Evolutionary conservation across 2,329 filamentous ascomycete genomes (phyloP).

Genomic region (Monosporascus cannonballus): DNA sequence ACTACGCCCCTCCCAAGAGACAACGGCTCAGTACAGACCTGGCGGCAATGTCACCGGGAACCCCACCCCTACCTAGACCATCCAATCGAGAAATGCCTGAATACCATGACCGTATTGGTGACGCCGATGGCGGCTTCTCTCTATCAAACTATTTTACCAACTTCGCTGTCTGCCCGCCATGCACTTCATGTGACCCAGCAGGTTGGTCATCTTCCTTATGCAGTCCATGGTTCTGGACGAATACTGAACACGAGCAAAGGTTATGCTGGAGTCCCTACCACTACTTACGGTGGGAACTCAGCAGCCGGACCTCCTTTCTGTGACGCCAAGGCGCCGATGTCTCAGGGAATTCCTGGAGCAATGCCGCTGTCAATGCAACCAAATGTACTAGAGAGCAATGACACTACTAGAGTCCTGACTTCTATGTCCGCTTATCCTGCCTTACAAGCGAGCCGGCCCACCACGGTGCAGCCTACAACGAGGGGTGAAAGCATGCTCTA

Average conservation of each 20-base stretch:
- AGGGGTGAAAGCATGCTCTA: conserved; percentile 37
- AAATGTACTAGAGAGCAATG: conserved; percentile 24
- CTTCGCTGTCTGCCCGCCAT: conserved; percentile 30
- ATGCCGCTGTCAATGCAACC: conserved; percentile 18
- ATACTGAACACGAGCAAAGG: conserved; percentile 21
- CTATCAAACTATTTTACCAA: conserved; percentile 28
- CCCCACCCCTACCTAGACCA: conserved; percentile 11
- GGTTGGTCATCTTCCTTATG: conserved; percentile 23
- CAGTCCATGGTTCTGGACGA: conserved; percentile 4
- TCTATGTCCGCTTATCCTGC: conserved; percentile 30
- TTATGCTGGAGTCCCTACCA: conserved; percentile 20
- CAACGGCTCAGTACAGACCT: conserved; percentile 21
- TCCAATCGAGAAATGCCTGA: conserved; percentile 14
- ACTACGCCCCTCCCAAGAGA: conserved; percentile 20
- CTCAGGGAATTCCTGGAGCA: conserved; percentile 17
- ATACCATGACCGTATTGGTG: conserved; percentile 7
- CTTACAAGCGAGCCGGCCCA: conserved; percentile 28
- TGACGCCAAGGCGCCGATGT: conserved; percentile 17
- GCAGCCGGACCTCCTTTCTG: conserved; percentile 16
- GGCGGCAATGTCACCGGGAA: conserved; percentile 19
- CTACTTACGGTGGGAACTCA: conserved; percentile 17
- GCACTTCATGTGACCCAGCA: conserved; percentile 26
- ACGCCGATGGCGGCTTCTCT: conserved; percentile 9
- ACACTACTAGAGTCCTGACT: conserved; percentile 18
- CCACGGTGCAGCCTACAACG: conserved; percentile 23